Conservation (phyloP, 2,329 filamentous ascomycete genomes). For the Cladosporium sp. region DNA sequence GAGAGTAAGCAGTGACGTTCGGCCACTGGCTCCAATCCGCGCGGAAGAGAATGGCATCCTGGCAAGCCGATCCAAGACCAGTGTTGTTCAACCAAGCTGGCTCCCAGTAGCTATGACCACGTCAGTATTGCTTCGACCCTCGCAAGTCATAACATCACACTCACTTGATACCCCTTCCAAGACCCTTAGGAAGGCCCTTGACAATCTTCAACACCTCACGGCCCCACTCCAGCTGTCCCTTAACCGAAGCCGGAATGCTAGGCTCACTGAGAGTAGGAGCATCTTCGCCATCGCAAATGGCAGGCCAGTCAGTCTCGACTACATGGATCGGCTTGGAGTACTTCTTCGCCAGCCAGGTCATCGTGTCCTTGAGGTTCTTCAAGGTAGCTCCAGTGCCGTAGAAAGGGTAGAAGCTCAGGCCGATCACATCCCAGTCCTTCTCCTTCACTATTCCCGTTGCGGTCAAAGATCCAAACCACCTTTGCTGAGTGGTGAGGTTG, state of each 20-base stretch:
- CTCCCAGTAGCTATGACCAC: conserved; percentile 28
- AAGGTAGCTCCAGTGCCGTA: conserved; percentile 36
- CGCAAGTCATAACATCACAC: background rate
- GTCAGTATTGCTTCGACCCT: no score
- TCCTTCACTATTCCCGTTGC: conserved; percentile 33
- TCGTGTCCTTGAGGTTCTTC: conserved; percentile 28
- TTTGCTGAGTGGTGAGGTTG: conserved; percentile 32
- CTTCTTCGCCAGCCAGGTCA: conserved; percentile 30
- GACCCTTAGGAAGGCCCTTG: conserved; percentile 30
- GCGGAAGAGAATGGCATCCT: conserved; percentile 33
- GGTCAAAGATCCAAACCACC: conserved; percentile 35
- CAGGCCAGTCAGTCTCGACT: conserved; percentile 38
- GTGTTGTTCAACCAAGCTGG: conserved; percentile 38
- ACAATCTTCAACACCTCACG: conserved; percentile 31
- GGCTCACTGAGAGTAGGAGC: conserved; percentile 37
- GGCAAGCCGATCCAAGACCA: conserved; percentile 32
- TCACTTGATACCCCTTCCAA: conserved; percentile 34
- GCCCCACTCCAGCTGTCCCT: conserved; percentile 35
- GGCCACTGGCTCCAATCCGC: conserved; percentile 32
- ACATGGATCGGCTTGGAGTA: conserved; percentile 38
- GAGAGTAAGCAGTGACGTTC: conserved; percentile 30
- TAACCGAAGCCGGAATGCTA: conserved; percentile 28
- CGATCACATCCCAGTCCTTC: conserved; percentile 34
- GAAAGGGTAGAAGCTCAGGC: conserved; percentile 32
- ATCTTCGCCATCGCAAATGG: conserved; percentile 28